These are phyloP conservation scores for Kodamaea nitidulidarum DNA, from an alignment of 805 yeast genomes.

Conservation along the genomic window DNA sequence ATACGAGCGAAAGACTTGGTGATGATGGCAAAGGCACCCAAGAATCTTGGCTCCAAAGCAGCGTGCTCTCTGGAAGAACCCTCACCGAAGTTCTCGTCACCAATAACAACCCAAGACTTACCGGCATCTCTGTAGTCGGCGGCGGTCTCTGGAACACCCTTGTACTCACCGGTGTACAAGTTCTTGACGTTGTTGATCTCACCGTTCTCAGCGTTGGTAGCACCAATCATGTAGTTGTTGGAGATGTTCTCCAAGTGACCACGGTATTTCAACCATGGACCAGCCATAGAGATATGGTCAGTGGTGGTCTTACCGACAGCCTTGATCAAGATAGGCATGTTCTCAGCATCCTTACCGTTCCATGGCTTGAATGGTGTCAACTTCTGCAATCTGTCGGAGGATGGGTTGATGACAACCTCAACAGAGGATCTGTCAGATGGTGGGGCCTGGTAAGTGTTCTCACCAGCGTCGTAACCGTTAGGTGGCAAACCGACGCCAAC, in stretches of 20 bases:
- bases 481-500: conserved; percentile 86
- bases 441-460: conserved; percentile 94
- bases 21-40: conserved; percentile 97
- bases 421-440: conserved; percentile 80
- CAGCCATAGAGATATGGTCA: conserved; percentile 99
- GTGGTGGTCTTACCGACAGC: conserved; percentile 98
- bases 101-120: conserved; percentile 93
- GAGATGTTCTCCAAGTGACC: conserved; percentile 99
- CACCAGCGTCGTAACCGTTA: conserved; percentile 89
- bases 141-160: conserved; percentile 96
- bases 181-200: conserved; percentile 90
- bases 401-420: conserved; percentile 74
- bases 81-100: conserved; percentile 98
- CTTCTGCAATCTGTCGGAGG: conserved; percentile 92
- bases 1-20: conserved; percentile 98
- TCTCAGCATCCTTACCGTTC: conserved; percentile 91
- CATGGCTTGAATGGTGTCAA: conserved; percentile 92
- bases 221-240: conserved; percentile 99
- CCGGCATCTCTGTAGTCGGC: conserved; percentile 91
- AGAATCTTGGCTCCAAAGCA: conserved; percentile 98
- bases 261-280: conserved; percentile 99
- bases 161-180: conserved; percentile 86
- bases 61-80: conserved; percentile 99
- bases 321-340: conserved; percentile 92
- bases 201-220: conserved; percentile 92